Conservation (phyloP, 2,329 filamentous ascomycete species). For the Xylaria sp. region DNA sequence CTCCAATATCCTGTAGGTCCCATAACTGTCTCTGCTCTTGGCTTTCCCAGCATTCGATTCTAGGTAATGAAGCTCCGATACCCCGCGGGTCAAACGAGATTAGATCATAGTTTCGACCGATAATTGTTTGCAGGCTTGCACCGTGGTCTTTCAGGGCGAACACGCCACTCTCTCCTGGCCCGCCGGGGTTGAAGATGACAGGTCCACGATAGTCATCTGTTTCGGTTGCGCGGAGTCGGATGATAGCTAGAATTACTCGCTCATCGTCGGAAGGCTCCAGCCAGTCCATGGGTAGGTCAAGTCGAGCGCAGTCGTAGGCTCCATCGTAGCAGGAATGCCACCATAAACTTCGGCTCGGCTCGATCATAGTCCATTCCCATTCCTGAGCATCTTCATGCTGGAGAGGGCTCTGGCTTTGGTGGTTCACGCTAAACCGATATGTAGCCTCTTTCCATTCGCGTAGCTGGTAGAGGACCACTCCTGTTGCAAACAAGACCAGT, state of each 20-base stretch:
- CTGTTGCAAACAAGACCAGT: not conserved
- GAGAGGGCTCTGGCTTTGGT: not conserved
- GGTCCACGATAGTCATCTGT: conserved; percentile 47
- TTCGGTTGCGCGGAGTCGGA: conserved; percentile 50
- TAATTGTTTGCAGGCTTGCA: conserved; percentile 54
- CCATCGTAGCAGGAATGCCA: conserved; percentile 52
- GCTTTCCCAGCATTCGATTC: conserved; percentile 62
- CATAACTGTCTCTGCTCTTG: conserved; percentile 55
- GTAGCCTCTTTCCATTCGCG: not conserved
- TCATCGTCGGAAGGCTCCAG: conserved; percentile 49
- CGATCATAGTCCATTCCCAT: conserved; percentile 42
- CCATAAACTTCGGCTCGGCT: conserved; percentile 46
- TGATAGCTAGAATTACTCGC: conserved; percentile 51
- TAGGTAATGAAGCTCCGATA: conserved; percentile 60
- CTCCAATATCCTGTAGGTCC: conserved; percentile 56
- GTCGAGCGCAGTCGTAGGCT: conserved; percentile 51
- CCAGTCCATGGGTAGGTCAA: conserved; percentile 56
- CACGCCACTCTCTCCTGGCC: conserved; percentile 61
- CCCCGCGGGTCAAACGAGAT: conserved; percentile 63
- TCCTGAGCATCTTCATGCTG: not conserved
- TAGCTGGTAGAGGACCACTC: conserved; percentile 1
- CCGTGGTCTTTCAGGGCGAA: conserved; percentile 49
- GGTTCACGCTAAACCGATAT: not conserved
- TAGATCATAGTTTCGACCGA: conserved; percentile 56
- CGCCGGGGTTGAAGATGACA: conserved; percentile 54